phyloP scores from a whole-genome alignment of 306 rosid species.

The Citrullus amarus region DNA sequence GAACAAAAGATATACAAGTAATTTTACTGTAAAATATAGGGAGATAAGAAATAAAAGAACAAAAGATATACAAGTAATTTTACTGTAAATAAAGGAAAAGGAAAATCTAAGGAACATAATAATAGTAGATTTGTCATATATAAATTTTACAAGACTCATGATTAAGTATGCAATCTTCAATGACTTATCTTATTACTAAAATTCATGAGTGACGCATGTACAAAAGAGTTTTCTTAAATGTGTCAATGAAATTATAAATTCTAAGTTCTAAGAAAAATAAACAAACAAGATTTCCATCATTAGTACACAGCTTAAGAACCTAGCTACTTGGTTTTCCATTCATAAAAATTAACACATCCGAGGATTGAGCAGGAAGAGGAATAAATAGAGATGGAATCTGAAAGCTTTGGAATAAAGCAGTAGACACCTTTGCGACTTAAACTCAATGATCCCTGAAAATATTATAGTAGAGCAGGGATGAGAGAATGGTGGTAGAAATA shows the following conservation, averaged over 20 bases:
- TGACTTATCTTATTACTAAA: background rate
- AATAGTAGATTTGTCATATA: background rate
- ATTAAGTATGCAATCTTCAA: background rate
- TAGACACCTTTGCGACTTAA: background rate
- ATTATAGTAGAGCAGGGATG: background rate
- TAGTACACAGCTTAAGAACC: background rate
- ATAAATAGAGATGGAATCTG: background rate
- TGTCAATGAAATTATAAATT: background rate
- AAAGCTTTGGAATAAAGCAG: background rate
- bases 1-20: background rate
- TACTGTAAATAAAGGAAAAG: background rate
- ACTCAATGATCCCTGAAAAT: background rate
- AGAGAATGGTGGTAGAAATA: background rate
- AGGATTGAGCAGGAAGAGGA: background rate
- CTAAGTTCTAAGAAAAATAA: background rate
- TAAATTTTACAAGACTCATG: background rate
- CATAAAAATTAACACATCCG: background rate
- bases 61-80: background rate
- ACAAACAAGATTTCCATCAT: background rate
- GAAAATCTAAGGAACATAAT: background rate
- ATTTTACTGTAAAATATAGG: background rate
- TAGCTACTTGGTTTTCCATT: background rate
- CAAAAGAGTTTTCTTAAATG: background rate
- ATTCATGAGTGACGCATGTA: background rate
- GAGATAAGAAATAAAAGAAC: background rate